These are phyloP conservation scores for Moelleriella libera DNA, from an alignment of 2,329 filamentous ascomycete genomes.

Conservation along the genomic window DNA sequence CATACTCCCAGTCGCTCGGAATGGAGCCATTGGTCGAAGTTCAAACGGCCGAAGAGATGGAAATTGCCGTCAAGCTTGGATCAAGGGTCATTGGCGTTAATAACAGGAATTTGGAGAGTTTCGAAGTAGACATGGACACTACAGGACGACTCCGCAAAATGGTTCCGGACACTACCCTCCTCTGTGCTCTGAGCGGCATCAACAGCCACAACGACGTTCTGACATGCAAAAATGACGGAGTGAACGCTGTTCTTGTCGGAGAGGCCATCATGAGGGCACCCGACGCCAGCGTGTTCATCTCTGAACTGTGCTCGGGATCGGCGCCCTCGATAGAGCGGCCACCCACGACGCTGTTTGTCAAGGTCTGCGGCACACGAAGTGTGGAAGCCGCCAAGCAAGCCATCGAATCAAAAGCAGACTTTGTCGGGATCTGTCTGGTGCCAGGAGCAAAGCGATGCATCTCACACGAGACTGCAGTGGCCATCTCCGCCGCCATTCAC, in stretches of 20 bases:
- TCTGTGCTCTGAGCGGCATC: conserved; percentile 91
- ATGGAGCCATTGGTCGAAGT: conserved; percentile 99
- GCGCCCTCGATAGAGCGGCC: conserved; percentile 19
- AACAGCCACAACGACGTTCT: conserved; percentile 77
- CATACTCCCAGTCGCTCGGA: conserved; percentile 75
- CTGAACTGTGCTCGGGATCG: conserved; percentile 57
- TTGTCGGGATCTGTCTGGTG: conserved; percentile 87
- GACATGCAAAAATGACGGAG: conserved; percentile 75
- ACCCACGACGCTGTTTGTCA: conserved; percentile 52
- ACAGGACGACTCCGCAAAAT: conserved; percentile 78
- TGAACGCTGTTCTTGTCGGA: conserved; percentile 85
- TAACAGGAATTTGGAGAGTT: conserved; percentile 91
- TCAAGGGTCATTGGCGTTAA: conserved; percentile 93
- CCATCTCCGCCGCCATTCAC: conserved; percentile 71
- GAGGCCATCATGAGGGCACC: conserved; percentile 90
- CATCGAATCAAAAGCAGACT: conserved; percentile 74
- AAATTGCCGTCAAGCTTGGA: conserved; percentile 70
- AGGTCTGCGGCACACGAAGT: conserved; percentile 87
- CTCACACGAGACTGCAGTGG: conserved; percentile 59
- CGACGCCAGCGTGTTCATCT: conserved; percentile 71
- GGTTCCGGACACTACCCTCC: conserved; percentile 72
- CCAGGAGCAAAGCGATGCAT: conserved; percentile 70
- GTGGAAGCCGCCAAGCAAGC: conserved; percentile 68
- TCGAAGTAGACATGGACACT: conserved; percentile 89
- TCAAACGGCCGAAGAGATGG: conserved; percentile 88